These are phyloP conservation scores for Phytophthora aleatoria DNA, from an alignment of 352 stramenopile species.

Conservation along the genomic window DNA sequence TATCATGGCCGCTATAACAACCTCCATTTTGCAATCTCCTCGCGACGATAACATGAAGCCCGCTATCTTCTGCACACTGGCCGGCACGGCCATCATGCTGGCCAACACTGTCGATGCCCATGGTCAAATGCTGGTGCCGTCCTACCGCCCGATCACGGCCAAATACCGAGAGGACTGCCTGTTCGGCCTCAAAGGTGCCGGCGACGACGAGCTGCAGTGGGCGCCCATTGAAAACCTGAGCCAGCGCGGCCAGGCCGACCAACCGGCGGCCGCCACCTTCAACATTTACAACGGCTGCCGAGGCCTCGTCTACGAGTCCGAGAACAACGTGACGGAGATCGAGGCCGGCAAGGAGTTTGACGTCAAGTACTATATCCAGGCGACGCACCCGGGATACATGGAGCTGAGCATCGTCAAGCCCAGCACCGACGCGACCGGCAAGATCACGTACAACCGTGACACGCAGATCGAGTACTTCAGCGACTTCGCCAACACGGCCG, in stretches of 20 bases:
- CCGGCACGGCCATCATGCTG: conserved; percentile 27
- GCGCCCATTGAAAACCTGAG: conserved; percentile 61
- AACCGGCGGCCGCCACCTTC: conserved; percentile 48
- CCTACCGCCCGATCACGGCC: conserved; percentile 41
- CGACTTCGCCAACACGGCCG: conserved; percentile 43
- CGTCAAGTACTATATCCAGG: conserved; percentile 53
- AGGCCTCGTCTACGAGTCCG: conserved; percentile 55
- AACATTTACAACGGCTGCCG: conserved; percentile 68
- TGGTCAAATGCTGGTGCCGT: conserved; percentile 43
- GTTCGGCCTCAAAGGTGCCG: conserved; percentile 47
- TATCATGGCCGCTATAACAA: not conserved
- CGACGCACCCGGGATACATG: conserved; percentile 56
- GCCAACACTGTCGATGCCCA: conserved; percentile 32
- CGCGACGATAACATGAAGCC: conserved; percentile 33
- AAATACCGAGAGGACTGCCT: conserved; percentile 49
- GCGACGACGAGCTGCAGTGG: conserved; percentile 54
- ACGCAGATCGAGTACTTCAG: conserved; percentile 47
- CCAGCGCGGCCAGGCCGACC: conserved; percentile 50
- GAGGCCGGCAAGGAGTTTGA: conserved; percentile 34
- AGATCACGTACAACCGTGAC: conserved; percentile 53
- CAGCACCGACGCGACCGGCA: conserved; percentile 36
- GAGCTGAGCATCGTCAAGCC: conserved; percentile 63
- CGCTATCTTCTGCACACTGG: conserved; percentile 32
- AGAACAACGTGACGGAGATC: conserved; percentile 51
- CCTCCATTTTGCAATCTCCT: conserved; percentile 15